phyloP scores from a whole-genome alignment of 2,329 filamentous ascomycete genomes.

The Aspergillus sp. region DNA sequence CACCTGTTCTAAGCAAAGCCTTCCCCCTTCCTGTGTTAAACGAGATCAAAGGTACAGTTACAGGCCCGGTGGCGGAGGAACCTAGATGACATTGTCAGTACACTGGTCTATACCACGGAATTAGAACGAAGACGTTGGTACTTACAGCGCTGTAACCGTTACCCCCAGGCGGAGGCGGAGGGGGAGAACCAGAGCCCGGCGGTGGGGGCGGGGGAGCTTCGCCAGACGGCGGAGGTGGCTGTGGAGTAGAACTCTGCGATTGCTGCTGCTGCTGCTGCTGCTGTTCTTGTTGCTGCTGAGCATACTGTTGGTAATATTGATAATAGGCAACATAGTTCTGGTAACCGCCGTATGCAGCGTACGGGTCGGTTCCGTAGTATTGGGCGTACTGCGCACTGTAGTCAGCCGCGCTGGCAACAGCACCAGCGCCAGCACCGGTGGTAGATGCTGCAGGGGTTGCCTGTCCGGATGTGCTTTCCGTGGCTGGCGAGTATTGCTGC shows the following conservation, averaged over 20 bases:
- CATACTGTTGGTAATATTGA: slow-evolving; percentile 66
- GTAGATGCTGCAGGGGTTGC: slow-evolving; percentile 2
- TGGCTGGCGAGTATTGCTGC: slow-evolving; percentile 38
- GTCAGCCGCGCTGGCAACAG: slow-evolving; percentile 44
- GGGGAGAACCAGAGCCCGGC: slow-evolving; percentile 54
- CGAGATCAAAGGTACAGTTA: slow-evolving; percentile 15
- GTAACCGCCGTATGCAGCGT: slow-evolving; percentile 86
- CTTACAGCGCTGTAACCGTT: slow-evolving; percentile 59
- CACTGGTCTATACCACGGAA: not conserved
- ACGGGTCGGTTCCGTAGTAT: slow-evolving; percentile 75
- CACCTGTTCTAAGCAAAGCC: no score
- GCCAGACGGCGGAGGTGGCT: slow-evolving; percentile 51
- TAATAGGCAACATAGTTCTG: slow-evolving; percentile 58
- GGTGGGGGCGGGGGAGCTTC: slow-evolving; percentile 55
- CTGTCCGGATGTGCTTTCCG: slow-evolving; percentile 39
- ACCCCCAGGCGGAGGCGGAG: slow-evolving; percentile 52
- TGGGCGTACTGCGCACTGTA: slow-evolving; percentile 78
- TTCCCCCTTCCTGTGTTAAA: no score
- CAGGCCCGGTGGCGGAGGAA: slow-evolving; percentile 48
- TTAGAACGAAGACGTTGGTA: not conserved
- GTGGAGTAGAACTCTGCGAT: slow-evolving; percentile 42
- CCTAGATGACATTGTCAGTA: slow-evolving; percentile 24
- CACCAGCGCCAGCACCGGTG: slow-evolving; percentile 11
- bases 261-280: slow-evolving; percentile 40
- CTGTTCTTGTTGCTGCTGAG: slow-evolving; percentile 42